A percentile compares a stretch with the other conserved stretches of the same genome.
phyloP scores from a whole-genome alignment of 768 basidiomycete genomes.

The Phaffia tasmanica region DNA sequence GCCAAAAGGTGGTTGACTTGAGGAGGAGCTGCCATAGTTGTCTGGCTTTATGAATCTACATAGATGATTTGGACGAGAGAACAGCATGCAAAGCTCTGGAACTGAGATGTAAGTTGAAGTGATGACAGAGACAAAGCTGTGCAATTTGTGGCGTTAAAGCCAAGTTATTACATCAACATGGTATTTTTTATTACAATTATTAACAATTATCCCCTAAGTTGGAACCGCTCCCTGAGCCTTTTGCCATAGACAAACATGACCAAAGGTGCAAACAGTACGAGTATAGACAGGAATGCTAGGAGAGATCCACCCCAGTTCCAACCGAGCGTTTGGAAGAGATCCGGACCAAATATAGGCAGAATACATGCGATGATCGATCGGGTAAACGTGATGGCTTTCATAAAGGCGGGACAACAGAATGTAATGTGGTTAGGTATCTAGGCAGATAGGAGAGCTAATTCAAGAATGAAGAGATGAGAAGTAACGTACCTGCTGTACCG shows the following conservation, averaged over 20 bases:
- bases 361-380: slow-evolving; percentile 14
- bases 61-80: too few species aligned
- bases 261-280: slow-evolving; percentile 10
- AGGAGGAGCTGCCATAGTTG: too few species aligned
- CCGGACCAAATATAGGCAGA: slow-evolving; percentile 14
- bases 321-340: slow-evolving; percentile 15
- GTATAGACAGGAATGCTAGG: slow-evolving; percentile 9
- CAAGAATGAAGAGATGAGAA: neutral
- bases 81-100: too few species aligned
- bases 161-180: too few species aligned
- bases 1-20: too few species aligned
- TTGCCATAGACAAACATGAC: slow-evolving; percentile 20
- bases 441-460: neutral
- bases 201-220: neutral
- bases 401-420: neutral
- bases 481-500: neutral
- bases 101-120: too few species aligned
- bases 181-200: too few species aligned
- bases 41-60: too few species aligned
- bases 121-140: too few species aligned
- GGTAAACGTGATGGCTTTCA: slow-evolving; percentile 11
- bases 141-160: too few species aligned
- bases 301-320: slow-evolving; percentile 13
- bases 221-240: slow-evolving; percentile 14
- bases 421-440: neutral